Percentiles rank a stretch among this genome's conserved stretches.
Evolutionary conservation across 768 basidiomycete species (phyloP).

Genomic region (Boletellus emodensis): DNA sequence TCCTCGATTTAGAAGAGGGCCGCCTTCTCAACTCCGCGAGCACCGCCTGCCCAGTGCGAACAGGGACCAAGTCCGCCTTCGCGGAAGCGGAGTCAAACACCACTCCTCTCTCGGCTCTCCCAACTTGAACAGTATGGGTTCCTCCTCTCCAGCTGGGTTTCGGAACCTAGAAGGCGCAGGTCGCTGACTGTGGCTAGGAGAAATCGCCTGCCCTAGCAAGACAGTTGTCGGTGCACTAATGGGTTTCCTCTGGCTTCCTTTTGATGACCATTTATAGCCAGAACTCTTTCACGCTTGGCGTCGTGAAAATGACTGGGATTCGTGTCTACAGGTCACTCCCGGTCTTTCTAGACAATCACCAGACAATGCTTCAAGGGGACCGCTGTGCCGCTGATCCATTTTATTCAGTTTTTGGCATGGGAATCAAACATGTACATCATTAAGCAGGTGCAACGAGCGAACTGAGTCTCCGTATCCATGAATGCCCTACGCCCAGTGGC

Average conservation of each 20-base stretch:
- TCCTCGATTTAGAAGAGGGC: conserved; percentile 29
- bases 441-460: background rate
- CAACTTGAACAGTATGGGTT: too few species aligned
- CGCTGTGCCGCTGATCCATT: background rate
- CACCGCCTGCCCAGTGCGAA: conserved; percentile 15
- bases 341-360: background rate
- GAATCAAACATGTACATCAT: too few species aligned
- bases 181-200: too few species aligned
- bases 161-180: background rate
- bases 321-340: too few species aligned
- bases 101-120: background rate
- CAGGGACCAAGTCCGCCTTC: conserved; percentile 24
- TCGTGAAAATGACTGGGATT: too few species aligned
- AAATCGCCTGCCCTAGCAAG: too few species aligned
- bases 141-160: background rate
- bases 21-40: conserved; percentile 31
- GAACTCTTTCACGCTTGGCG: too few species aligned
- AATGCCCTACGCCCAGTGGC: conserved; percentile 54
- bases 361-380: background rate
- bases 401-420: too few species aligned
- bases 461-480: background rate
- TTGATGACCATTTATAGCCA: too few species aligned
- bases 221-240: too few species aligned
- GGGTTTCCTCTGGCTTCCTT: too few species aligned
- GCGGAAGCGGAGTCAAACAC: conserved; percentile 29